Evolutionary conservation across 2,329 filamentous ascomycete species (phyloP), one percentile per base, ranked within the genome.

Genomic region (Nothomitra cinnamomea): DNA sequence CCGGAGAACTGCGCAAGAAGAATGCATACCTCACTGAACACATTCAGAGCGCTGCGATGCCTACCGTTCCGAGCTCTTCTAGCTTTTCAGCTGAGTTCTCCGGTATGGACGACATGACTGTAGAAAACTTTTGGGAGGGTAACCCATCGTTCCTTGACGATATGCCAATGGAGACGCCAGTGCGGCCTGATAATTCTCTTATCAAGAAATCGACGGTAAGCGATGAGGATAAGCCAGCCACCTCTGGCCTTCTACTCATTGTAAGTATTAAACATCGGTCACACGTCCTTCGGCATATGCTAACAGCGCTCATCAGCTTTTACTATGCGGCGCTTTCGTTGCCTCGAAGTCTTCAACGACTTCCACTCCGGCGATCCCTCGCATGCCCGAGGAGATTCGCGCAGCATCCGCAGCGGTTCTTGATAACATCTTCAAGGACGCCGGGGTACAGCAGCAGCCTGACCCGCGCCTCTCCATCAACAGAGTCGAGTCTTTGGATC

Each of bases 271-370:
- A n/a, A 12, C 21, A 12, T 35, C 25, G 3, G 24, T 24, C n/a
- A 13, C 8, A 35, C 13, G 8, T 6, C 12, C 41, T 24, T 24
- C 4, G 8, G 17, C 41, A 45, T 28, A 2, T 36, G 41, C 42
- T 53, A 25, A 53, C 43, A 42, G 10, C 22, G 6, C 7, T 24
- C 7, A 24, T 45, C 43, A 55, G 87, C 85, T 95, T 60, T 85
- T 98, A 64, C 83, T 98, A 53, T 89, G 95, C 59, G 92, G 92
- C 64, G 92, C 92, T 53, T 95, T 95, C 65, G 88, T 96, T 61
- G 84, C 92, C 57, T 95, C 90, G 32, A 94, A 89, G 69, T 80
- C 80, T 60, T 78, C 80, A 45, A 74, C 82, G 19, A 72, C 77
- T n/a, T 61, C 69, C 3, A 60, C 67, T 42, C 79, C 82, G 40